Conservation (phyloP, 805 yeast species). For the Candida nonsorbophila region DNA sequence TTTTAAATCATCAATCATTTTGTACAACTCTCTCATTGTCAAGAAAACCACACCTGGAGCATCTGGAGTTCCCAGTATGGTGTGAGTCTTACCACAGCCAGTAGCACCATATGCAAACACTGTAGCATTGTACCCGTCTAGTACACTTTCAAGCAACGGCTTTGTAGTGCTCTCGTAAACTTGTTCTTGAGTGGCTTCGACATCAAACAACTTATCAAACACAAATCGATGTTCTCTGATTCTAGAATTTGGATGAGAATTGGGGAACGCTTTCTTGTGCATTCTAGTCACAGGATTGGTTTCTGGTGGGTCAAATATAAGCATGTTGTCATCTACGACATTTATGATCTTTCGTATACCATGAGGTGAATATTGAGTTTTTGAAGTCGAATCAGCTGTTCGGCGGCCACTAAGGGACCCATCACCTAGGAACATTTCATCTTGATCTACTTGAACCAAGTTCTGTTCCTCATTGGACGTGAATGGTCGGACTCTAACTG, state of each 20-base stretch:
- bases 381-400: no score
- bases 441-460: constrained; percentile 36
- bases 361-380: constrained; percentile 27
- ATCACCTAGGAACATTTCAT: constrained; percentile 45
- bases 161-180: constrained; percentile 63
- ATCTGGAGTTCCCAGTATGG: constrained; percentile 70
- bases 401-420: constrained; percentile 36
- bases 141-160: constrained; percentile 66
- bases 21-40: constrained; percentile 72
- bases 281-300: constrained; percentile 52
- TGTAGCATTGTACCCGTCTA: constrained; percentile 86
- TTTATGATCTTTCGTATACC: constrained; percentile 67
- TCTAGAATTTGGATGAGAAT: constrained; percentile 35
- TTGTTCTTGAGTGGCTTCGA: constrained; percentile 55
- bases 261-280: constrained; percentile 42
- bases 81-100: constrained; percentile 96
- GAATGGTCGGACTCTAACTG: constrained; percentile 83
- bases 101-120: constrained; percentile 97
- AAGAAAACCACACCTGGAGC: constrained; percentile 76
- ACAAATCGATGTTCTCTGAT: constrained; percentile 73
- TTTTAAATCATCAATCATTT: constrained; percentile 47
- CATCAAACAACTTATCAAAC: constrained; percentile 77
- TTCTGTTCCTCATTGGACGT: constrained; percentile 51
- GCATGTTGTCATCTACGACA: constrained; percentile 80
- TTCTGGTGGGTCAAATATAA: constrained; percentile 81